Evolutionary conservation across 495 filamentous ascomycete species (phyloP), one percentile per base, ranked within the genome.

Genomic region (Cercophora scortea): DNA sequence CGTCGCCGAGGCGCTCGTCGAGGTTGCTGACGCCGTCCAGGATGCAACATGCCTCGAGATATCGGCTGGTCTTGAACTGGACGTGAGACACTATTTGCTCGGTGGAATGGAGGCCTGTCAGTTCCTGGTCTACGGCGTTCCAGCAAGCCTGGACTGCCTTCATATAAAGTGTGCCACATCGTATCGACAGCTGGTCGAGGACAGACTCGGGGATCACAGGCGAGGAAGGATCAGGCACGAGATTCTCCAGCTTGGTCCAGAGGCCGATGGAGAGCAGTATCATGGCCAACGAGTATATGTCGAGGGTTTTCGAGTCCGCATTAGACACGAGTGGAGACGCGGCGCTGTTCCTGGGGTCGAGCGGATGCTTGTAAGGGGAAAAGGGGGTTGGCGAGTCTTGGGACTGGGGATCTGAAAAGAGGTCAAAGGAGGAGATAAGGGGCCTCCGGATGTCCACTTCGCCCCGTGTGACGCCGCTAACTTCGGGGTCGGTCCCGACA

Each of bases 181-280:
- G 78, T n/a, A 82, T 79, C 2, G 79, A 84, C 32, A 90, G 68
- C 51, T 86, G 81, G 38, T 83, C 78, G 3, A 76, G 62, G 4
- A 75, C 65, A n/a, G 71, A 62, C 33, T 75, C 66, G 7, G 73
- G 61, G 1, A 78, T 54, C 2, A 57, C 55, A 3, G 70, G 64
- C 0, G 63, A 63, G 7, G 58, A 52, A n/a, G 59, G 43, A 35
- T 63, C 60, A 32, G 74, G 64, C 33, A 78, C 75, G 3, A 87
- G 71, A 50, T 81, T 78, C 36, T 79, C 74, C 38, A 95, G 74
- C 3, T 86, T 83, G n/a, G 80, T 83, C 91, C 91, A 96, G 1
- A 95, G 74, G 25, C 90, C 91, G 52, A 96, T 85, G 50, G 94
- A 91, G 32, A 95, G 68, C 10, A 96, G 73, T 11, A 95, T 74